A percentile compares a stretch with the other conserved stretches of the same genome.
Conservation (phyloP, 1,139 yeast species). For the Zhuliangozyma blackwelliae region DNA sequence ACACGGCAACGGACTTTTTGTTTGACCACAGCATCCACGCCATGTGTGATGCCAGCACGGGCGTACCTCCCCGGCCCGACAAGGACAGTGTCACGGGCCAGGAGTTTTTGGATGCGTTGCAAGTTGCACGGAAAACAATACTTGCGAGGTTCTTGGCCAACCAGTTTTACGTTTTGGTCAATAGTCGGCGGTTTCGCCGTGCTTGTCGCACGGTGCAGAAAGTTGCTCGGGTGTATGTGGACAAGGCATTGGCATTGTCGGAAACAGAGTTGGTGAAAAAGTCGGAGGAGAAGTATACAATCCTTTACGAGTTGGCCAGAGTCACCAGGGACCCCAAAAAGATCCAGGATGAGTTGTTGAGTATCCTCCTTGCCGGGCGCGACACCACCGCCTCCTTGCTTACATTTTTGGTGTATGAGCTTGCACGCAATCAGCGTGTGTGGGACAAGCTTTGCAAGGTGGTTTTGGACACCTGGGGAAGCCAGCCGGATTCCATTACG, state of each 20-base stretch:
- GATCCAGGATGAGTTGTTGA: slow-evolving; percentile 26
- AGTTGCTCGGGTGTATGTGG: slow-evolving; percentile 23
- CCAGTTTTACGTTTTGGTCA: slow-evolving; percentile 19
- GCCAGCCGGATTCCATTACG: slow-evolving; percentile 24
- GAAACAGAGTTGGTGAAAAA: slow-evolving; percentile 17
- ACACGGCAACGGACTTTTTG: slow-evolving; percentile 36
- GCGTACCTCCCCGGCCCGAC: too few species aligned
- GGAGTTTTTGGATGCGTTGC: slow-evolving; percentile 14
- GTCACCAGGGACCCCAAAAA: slow-evolving; percentile 22
- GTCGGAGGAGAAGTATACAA: slow-evolving; percentile 17
- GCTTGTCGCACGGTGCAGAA: slow-evolving; percentile 19
- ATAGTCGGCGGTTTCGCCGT: slow-evolving; percentile 17
- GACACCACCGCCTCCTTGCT: slow-evolving; percentile 30
- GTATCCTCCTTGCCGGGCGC: slow-evolving; percentile 31
- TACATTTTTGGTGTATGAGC: slow-evolving; percentile 22
- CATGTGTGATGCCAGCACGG: slow-evolving; percentile 18
- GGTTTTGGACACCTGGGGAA: slow-evolving; percentile 18
- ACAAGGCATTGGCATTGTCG: slow-evolving; percentile 23
- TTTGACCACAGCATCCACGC: slow-evolving; percentile 32
- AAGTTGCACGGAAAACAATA: slow-evolving; percentile 17
- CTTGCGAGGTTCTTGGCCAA: slow-evolving; percentile 25
- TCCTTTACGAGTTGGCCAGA: slow-evolving; percentile 27
- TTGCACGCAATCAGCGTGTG: slow-evolving; percentile 19
- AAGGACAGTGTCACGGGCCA: not conserved
- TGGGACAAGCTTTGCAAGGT: slow-evolving; percentile 20